phyloP scores from a whole-genome alignment of 495 filamentous ascomycete species.

The Extremus antarcticus region DNA sequence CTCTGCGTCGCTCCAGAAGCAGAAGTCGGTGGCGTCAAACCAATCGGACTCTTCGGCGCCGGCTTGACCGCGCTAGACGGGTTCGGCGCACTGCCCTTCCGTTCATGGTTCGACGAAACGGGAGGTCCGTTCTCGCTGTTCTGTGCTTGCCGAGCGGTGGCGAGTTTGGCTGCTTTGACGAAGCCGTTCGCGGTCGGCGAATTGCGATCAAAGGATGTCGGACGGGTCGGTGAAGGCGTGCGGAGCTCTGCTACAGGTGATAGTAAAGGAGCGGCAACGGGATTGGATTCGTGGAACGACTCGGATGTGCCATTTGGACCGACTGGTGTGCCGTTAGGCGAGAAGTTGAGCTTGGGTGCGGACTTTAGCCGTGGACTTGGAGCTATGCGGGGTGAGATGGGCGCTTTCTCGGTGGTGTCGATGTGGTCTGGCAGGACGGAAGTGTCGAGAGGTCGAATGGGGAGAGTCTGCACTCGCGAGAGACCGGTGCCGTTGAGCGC shows the following conservation, averaged over 20 bases:
- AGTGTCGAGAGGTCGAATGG: conserved; percentile 1
- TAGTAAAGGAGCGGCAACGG: conserved; percentile 27
- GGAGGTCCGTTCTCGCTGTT: background rate
- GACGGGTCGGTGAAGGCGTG: conserved; percentile 35
- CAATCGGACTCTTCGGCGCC: background rate
- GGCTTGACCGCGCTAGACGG: background rate
- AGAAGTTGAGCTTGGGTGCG: conserved; percentile 1
- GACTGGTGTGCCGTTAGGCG: conserved; percentile 6
- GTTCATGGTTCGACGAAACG: conserved; percentile 3
- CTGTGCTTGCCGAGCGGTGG: conserved; percentile 3
- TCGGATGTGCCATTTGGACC: background rate
- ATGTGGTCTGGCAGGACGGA: background rate
- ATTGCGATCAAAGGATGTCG: conserved; percentile 6
- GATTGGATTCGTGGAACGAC: conserved; percentile 1
- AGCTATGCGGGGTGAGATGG: background rate
- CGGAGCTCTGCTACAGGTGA: conserved; percentile 39
- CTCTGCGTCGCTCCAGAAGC: background rate
- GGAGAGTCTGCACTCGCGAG: conserved; percentile 1
- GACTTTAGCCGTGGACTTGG: conserved; percentile 2
- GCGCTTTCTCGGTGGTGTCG: background rate
- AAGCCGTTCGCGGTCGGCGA: conserved; percentile 16
- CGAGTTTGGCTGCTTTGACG: conserved; percentile 10
- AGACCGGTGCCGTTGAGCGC: background rate
- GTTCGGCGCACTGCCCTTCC: conserved; percentile 14
- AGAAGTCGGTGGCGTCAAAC: background rate